phyloP scores from a whole-genome alignment of 148 eudicot species.

The Vaccinium macrocarpon region DNA sequence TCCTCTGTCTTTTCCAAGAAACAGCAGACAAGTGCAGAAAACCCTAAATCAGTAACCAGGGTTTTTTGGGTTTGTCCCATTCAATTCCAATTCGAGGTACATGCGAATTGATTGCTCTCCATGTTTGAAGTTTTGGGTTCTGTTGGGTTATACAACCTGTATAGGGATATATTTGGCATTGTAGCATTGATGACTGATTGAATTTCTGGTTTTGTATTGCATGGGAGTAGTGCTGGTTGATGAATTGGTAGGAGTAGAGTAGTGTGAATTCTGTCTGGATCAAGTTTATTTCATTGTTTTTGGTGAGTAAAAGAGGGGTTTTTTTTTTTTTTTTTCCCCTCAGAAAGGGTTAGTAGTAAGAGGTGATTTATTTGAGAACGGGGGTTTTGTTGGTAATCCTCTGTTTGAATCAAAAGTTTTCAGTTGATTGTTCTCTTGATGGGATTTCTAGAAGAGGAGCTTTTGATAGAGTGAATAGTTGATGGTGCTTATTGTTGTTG shows the following conservation, averaged over 20 bases:
- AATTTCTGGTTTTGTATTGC: neutral
- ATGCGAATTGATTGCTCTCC: neutral
- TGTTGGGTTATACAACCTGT: neutral
- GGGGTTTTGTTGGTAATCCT: constrained; percentile 17
- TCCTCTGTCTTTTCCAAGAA: constrained; percentile 11
- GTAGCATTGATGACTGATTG: neutral
- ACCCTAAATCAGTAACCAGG: constrained; percentile 7
- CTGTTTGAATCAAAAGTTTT: neutral
- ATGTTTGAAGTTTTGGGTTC: neutral
- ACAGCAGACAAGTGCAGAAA: neutral
- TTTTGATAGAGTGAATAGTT: neutral
- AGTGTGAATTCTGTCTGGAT: constrained; percentile 6
- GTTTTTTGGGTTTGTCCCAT: neutral
- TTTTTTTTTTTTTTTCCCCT: neutral
- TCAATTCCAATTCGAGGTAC: constrained; percentile 10
- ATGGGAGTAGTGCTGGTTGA: neutral
- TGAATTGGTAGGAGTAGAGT: neutral
- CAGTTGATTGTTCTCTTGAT: neutral
- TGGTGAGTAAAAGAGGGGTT: neutral
- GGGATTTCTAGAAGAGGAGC: constrained; percentile 12
- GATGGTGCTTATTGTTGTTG: neutral
- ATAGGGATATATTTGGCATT: neutral
- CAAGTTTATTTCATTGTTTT: neutral
- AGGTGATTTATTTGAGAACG: constrained; percentile 20
- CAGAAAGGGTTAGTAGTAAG: neutral